Conservation (phyloP, 192 early-diverging fungal species). For the Backusella circina region DNA sequence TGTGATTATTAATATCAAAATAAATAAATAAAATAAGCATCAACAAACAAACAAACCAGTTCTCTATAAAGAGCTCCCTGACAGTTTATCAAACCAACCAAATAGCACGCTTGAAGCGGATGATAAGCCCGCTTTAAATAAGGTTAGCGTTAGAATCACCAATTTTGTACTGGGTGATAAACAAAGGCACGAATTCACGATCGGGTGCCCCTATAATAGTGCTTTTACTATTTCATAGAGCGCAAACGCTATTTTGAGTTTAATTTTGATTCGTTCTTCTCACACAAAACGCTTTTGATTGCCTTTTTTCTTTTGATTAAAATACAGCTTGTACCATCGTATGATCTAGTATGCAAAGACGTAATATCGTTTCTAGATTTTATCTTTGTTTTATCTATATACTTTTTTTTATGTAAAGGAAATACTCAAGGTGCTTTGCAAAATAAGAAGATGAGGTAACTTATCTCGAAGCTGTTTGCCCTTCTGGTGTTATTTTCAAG, state of each 20-base stretch:
- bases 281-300: background rate
- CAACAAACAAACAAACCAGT: background rate
- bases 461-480: background rate
- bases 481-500: background rate
- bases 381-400: slow-evolving; percentile 38
- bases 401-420: background rate
- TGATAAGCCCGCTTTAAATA: slow-evolving; percentile 49
- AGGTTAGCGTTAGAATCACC: slow-evolving; percentile 32
- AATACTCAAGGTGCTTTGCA: background rate
- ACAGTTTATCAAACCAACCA: slow-evolving; percentile 34
- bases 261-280: background rate
- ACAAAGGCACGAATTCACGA: slow-evolving; percentile 32
- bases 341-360: slow-evolving; percentile 80
- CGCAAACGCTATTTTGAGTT: slow-evolving; percentile 18
- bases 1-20: background rate
- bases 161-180: slow-evolving; percentile 52
- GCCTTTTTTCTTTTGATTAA: slow-evolving; percentile 57
- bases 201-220: slow-evolving; percentile 30
- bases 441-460: background rate
- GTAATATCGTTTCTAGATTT: slow-evolving; percentile 76
- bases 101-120: slow-evolving; percentile 50
- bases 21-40: background rate
- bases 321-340: slow-evolving; percentile 76
- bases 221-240: slow-evolving; percentile 30
- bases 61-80: background rate